These are phyloP conservation scores for Batkoa obscura DNA, from an alignment of 371 early-diverging fungal genomes.

Conservation along the genomic window DNA sequence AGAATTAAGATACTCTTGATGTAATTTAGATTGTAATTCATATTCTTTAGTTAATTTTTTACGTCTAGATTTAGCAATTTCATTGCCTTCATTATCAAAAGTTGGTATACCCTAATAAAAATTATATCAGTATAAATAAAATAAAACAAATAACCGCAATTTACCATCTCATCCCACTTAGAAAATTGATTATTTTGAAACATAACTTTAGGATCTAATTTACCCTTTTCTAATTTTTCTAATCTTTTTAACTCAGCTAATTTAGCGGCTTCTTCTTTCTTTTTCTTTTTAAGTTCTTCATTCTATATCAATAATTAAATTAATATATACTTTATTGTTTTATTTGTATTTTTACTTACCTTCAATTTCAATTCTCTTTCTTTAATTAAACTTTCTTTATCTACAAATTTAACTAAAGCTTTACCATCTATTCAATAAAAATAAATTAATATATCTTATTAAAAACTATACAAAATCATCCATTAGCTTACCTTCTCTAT, in stretches of 20 bases:
- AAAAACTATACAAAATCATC: constrained; percentile 17
- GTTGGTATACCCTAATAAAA: constrained; percentile 55
- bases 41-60: constrained; percentile 82
- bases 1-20: constrained; percentile 48
- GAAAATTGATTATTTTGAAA: constrained; percentile 51
- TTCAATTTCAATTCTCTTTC: constrained; percentile 32
- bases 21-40: constrained; percentile 66
- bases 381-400: constrained; percentile 45
- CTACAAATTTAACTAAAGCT: constrained; percentile 78
- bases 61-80: constrained; percentile 54
- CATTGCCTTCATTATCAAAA: constrained; percentile 57
- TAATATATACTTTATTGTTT: background rate
- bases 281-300: constrained; percentile 39
- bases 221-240: constrained; percentile 58
- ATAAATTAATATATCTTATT: background rate
- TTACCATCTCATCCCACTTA: constrained; percentile 48
- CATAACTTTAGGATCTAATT: constrained; percentile 51
- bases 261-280: constrained; percentile 39
- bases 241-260: constrained; percentile 40
- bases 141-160: constrained; percentile 3
- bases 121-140: constrained; percentile 8
- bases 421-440: constrained; percentile 34
- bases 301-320: constrained; percentile 19
- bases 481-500: constrained; percentile 41
- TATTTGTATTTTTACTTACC: background rate